Conservation (phyloP, 1,284 basidiomycete genomes). For the Neolentinus lepideus region DNA sequence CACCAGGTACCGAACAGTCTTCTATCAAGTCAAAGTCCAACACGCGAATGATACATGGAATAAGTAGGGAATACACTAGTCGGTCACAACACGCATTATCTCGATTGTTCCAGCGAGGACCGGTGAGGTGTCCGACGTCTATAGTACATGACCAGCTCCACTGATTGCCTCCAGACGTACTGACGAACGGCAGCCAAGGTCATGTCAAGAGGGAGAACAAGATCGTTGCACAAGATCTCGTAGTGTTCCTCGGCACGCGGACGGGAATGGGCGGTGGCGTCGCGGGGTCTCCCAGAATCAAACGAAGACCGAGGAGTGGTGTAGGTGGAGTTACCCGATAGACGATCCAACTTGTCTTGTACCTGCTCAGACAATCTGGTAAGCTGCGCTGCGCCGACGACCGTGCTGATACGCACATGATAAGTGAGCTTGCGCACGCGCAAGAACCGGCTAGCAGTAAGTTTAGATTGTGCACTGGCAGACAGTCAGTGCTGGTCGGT, state of each 20-base stretch:
- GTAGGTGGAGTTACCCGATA: conserved; percentile 22
- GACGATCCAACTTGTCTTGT: conserved; percentile 79
- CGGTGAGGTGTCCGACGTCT: conserved; percentile 28
- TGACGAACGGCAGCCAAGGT: conserved; percentile 86
- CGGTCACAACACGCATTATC: neutral
- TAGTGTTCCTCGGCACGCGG: conserved; percentile 65
- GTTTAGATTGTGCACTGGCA: conserved; percentile 65
- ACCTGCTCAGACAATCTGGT: conserved; percentile 37
- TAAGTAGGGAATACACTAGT: neutral
- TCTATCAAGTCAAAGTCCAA: too few relatives aligned
- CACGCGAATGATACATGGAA: neutral
- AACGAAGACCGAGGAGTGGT: conserved; percentile 40
- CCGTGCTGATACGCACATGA: conserved; percentile 59
- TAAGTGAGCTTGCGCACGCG: conserved; percentile 77
- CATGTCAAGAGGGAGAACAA: conserved; percentile 75
- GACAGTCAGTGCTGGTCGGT: conserved; percentile 7
- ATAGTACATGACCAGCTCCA: conserved; percentile 81
- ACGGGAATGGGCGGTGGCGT: conserved; percentile 13
- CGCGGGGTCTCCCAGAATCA: conserved; percentile 23
- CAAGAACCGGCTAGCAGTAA: conserved; percentile 84
- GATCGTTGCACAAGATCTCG: conserved; percentile 85
- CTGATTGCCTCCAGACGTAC: conserved; percentile 78
- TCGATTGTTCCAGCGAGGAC: neutral
- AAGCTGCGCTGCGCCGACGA: neutral
- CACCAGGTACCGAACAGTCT: too few relatives aligned